Base-by-base conservation (phyloP, 1,284 basidiomycete species). In the Rhodotorula sp. region DNA sequence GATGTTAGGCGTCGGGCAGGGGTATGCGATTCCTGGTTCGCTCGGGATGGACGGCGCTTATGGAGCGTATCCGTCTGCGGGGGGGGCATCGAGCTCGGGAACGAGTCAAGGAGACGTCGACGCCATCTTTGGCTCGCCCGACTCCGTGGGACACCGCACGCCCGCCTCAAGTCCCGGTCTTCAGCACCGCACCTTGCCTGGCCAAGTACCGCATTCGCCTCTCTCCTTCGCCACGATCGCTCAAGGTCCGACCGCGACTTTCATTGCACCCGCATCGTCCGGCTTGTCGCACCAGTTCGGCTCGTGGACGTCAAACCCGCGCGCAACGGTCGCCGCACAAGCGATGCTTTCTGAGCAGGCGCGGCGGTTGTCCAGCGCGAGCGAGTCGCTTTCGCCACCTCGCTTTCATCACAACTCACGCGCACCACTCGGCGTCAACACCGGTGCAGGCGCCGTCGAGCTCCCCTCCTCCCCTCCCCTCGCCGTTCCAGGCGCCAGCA, bases 381-480 rank as follows among this genome's bases (percentile, higher is more conserved):
- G 76, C 54, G 61, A 67, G 34, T 66, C 69, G 10, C 64, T 70
- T 18, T 71, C 71, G 15, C 69, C 73, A 0, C 67, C 69, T 22
- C 70, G 69, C 0, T 30, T 69, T 31, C 31, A 66, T 5, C 31
- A 34, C 18, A 52, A 56, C 51, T 57, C 59, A 26, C 67, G 50
- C 24, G 52, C 64, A 4, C 65, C 64, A 34, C 63, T 53, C 26
- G 71, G 78, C 62, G 77, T 82, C 66, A 82, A 84, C 65, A 81
- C 82, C 28, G 81, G 84, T 64, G 85, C 85, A 51, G 84, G 85
- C 3, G 81, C 82, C 0, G 83, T 84, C 9, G 86, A 85, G 26
- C 53, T n/a, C 85, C 84, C 52, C 50, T 20, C 71, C 28, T 66
- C 70, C 44, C 64, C 66, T 31, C 57, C 71, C 52, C 61, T 64